These are phyloP conservation scores for Carex scoparia DNA, from an alignment of 176 grass and related monocot genomes.

Conservation along the genomic window DNA sequence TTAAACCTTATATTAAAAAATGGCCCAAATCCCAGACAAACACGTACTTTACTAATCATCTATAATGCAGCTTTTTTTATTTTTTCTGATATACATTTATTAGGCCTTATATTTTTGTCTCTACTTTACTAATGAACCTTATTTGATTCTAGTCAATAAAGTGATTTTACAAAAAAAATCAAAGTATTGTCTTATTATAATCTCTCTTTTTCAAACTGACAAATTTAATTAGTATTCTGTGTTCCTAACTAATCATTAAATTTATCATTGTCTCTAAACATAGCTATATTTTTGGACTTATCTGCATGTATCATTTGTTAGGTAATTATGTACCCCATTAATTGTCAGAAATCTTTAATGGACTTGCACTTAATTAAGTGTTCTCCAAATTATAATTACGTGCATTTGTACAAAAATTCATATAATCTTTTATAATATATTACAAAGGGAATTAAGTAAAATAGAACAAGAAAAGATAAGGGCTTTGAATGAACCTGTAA, in stretches of 20 bases:
- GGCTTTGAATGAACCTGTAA: too few relatives aligned
- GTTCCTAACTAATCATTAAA: conserved; percentile 19
- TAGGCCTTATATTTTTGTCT: neutral
- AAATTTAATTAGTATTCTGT: neutral
- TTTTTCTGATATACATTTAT: neutral
- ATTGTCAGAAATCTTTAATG: neutral
- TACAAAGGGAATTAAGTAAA: too few relatives aligned
- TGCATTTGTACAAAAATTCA: neutral
- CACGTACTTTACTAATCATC: neutral
- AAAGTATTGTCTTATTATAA: neutral
- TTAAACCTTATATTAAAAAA: neutral
- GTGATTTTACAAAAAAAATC: neutral
- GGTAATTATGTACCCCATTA: neutral
- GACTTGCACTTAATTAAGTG: neutral
- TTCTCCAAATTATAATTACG: neutral
- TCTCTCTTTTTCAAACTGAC: neutral
- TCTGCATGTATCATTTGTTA: neutral
- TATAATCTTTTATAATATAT: neutral
- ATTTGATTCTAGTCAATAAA: conserved; percentile 6
- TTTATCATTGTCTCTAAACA: neutral
- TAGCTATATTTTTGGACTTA: neutral
- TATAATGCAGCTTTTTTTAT: neutral
- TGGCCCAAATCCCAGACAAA: neutral
- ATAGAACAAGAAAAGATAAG: too few relatives aligned
- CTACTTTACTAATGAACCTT: neutral